Evolutionary conservation across 129 eudicot species (phyloP), one percentile per base, ranked within the genome.

Genomic region (Logfia minima): DNA sequence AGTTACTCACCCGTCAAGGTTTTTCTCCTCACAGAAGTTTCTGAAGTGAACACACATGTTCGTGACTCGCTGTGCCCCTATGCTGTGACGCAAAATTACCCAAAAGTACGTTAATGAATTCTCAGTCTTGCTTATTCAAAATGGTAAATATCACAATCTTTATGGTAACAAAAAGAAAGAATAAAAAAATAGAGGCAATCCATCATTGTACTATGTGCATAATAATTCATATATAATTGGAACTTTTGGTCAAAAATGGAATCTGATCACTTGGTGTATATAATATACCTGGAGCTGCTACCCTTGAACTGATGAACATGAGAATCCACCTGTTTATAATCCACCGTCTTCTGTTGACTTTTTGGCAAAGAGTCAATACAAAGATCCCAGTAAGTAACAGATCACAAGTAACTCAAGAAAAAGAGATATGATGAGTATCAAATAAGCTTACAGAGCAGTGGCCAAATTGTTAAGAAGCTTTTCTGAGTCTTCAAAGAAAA

Each of bases 261-360:
- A 68, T 68, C 17, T 8, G 55, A 37, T 37, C 17, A 34, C 29
- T 35, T 13, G 2, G 61, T 0, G 4, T 19, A 8, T 5, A 62
- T 48, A 48, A 48, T 3, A 14, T 84, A 88, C 96, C 96, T 90
- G 79, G 96, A 88, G 70, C 93, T 88, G 86, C 96, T 88, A 62
- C 96, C 96, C 76, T 90, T 90, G 60, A 92, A 74, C 81, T 92
- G 96, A 35, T 89, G 96, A 81, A 88, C 93, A 84, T 87, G 78
- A 73, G 96, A 83, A 89, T 89, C 96, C 78, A 90, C 83, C 83
- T 84, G 89, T 67, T 92, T 87, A 79, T 87, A 92, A 86, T 92
- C 91, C 32, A 89, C 90, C 82, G 52, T 79, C 62, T 81, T 82
- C 86, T 90, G 91, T 70, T 84, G 88, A 78, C 96, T 89, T 88